These are phyloP conservation scores for Paramecium biaurelia DNA, from an alignment of 73 alveolate species.

Conservation along the genomic window DNA sequence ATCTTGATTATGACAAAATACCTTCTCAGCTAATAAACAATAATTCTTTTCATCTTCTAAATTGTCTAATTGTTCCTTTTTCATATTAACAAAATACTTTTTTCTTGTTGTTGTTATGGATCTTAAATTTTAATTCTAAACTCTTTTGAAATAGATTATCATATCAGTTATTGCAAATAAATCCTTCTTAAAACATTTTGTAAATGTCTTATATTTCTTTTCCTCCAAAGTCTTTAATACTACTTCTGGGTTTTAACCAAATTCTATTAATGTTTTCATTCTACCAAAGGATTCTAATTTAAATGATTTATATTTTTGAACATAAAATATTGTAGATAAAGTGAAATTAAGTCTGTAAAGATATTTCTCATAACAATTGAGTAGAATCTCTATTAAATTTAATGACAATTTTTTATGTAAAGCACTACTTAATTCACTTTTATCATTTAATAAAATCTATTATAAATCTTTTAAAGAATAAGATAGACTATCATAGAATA, in stretches of 20 bases:
- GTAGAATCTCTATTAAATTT: neutral
- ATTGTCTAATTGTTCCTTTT: neutral
- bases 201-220: neutral
- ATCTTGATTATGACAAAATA: neutral
- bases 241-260: neutral
- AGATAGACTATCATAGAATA: neutral
- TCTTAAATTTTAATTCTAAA: neutral
- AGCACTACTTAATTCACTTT: neutral
- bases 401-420: neutral
- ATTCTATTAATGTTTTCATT: neutral
- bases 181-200: neutral
- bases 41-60: neutral
- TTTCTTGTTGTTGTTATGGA: neutral
- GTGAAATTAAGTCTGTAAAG: constrained; percentile 21
- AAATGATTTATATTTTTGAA: neutral
- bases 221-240: neutral
- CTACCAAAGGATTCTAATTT: constrained; percentile 4
- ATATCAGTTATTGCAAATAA: neutral
- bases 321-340: neutral
- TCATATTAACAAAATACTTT: neutral
- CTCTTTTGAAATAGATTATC: neutral
- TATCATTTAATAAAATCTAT: neutral
- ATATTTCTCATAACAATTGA: neutral
- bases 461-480: neutral
- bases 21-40: neutral